Percentiles rank a stretch among this genome's conserved stretches.
phyloP scores from a whole-genome alignment of 1,284 basidiomycete species.

The Cutaneotrichosporon curvatum region DNA sequence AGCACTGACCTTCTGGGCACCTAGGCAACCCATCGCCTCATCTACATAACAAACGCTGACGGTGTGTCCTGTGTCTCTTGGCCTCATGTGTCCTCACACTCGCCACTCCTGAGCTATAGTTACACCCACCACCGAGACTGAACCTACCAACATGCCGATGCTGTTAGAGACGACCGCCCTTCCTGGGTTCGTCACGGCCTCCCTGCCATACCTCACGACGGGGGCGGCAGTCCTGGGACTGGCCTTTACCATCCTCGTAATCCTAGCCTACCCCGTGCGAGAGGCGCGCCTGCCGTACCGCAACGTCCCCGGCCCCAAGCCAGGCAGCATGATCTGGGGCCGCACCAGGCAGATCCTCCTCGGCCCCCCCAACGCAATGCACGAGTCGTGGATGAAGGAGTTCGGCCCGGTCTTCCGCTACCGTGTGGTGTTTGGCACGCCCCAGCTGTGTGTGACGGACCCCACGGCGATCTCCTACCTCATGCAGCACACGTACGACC shows the following conservation, averaged over 20 bases:
- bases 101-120: no score
- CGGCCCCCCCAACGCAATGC: slow-evolving; percentile 12
- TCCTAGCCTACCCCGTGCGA: slow-evolving; percentile 1
- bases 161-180: no score
- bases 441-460: slow-evolving; percentile 56
- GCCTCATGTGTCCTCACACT: no score
- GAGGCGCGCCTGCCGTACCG: slow-evolving; percentile 5
- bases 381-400: slow-evolving; percentile 18
- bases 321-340: slow-evolving; percentile 17
- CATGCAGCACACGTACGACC: slow-evolving; percentile 56
- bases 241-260: neutral
- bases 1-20: no score
- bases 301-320: slow-evolving; percentile 18
- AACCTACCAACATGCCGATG: no score
- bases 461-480: slow-evolving; percentile 57
- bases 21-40: no score
- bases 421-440: slow-evolving; percentile 11
- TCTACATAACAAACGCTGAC: no score
- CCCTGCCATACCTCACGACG: no score
- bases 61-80: no score
- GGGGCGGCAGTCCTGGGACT: no score
- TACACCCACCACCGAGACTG: no score
- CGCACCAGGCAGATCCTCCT: slow-evolving; percentile 14
- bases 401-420: slow-evolving; percentile 25
- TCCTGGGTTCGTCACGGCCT: no score